A percentile compares a stretch with the other conserved stretches of the same genome.
phyloP scores from a whole-genome alignment of 1,139 yeast genomes.

The Waltiozyma sp. region DNA sequence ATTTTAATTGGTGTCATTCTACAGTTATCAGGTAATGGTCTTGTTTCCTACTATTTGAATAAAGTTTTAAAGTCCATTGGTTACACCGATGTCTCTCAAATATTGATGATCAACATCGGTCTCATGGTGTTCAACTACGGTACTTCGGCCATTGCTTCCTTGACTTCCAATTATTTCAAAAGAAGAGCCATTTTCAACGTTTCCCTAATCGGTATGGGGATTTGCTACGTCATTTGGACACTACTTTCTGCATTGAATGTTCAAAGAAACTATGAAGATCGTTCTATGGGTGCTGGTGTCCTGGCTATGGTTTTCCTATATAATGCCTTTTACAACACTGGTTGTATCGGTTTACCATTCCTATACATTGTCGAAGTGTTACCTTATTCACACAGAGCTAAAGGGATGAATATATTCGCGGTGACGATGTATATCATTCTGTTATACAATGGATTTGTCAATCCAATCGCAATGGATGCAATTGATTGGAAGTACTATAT shows the following conservation, averaged over 20 bases:
- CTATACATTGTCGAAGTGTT: conserved; percentile 26
- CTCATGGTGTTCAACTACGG: conserved; percentile 16
- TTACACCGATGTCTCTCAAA: conserved; percentile 28
- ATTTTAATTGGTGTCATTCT: conserved; percentile 21
- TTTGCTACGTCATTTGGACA: conserved; percentile 23
- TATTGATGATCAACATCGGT: conserved; percentile 31
- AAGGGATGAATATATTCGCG: conserved; percentile 21
- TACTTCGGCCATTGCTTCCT: conserved; percentile 2
- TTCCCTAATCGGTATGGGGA: conserved; percentile 20
- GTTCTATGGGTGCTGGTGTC: conserved; percentile 21
- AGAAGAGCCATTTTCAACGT: conserved; percentile 22
- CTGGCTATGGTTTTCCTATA: conserved; percentile 25
- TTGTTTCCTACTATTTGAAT: conserved; percentile 38
- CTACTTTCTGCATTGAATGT: conserved; percentile 21
- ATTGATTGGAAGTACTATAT: conserved; percentile 49
- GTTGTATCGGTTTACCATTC: conserved; percentile 20
- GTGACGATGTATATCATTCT: conserved; percentile 21
- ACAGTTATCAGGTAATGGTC: conserved; percentile 38
- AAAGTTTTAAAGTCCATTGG: conserved; percentile 38
- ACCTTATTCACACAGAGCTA: conserved; percentile 26
- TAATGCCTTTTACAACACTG: conserved; percentile 21
- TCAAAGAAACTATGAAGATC: conserved; percentile 15
- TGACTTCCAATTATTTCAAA: conserved; percentile 16
- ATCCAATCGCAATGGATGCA: conserved; percentile 46
- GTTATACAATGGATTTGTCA: conserved; percentile 36